A percentile compares a stretch with the other conserved stretches of the same genome.
Conservation (phyloP, 768 basidiomycete genomes). For the Podaxis pistillaris region DNA sequence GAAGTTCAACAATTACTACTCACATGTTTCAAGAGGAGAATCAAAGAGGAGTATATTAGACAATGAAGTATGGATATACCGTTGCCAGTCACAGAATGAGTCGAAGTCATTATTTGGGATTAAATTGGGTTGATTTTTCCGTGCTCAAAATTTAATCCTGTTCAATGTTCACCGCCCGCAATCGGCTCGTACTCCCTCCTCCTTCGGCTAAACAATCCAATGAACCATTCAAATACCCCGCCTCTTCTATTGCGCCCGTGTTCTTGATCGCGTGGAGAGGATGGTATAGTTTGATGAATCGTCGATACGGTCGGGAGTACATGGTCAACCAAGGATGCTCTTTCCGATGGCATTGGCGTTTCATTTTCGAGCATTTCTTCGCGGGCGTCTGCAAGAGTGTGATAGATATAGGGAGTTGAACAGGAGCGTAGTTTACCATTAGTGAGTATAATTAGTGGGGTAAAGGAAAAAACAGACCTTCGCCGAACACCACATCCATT, state of each 20-base stretch:
- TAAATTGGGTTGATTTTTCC: neutral
- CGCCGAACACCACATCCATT: constrained; percentile 88
- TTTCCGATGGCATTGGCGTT: constrained; percentile 42
- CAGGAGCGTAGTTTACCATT: no score
- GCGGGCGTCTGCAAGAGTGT: constrained; percentile 28
- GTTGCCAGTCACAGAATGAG: neutral
- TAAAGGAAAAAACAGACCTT: constrained; percentile 48
- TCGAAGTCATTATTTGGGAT: neutral
- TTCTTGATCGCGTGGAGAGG: neutral
- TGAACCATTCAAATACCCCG: constrained; percentile 36
- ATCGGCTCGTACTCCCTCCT: constrained; percentile 45
- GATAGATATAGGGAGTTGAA: neutral
- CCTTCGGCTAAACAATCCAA: constrained; percentile 43
- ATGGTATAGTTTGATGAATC: constrained; percentile 32
- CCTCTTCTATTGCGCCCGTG: neutral
- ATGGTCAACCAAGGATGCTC: constrained; percentile 4
- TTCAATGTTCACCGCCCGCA: constrained; percentile 23
- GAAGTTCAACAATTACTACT: neutral
- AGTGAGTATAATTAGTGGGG: neutral
- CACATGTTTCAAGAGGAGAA: neutral
- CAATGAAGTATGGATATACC: neutral
- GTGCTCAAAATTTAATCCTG: constrained; percentile 24
- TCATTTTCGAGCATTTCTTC: constrained; percentile 68
- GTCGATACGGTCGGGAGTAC: constrained; percentile 12
- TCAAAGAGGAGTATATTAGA: neutral